Evolutionary conservation across 2,329 filamentous ascomycete species (phyloP).

Genomic region (Microcera coccophila): DNA sequence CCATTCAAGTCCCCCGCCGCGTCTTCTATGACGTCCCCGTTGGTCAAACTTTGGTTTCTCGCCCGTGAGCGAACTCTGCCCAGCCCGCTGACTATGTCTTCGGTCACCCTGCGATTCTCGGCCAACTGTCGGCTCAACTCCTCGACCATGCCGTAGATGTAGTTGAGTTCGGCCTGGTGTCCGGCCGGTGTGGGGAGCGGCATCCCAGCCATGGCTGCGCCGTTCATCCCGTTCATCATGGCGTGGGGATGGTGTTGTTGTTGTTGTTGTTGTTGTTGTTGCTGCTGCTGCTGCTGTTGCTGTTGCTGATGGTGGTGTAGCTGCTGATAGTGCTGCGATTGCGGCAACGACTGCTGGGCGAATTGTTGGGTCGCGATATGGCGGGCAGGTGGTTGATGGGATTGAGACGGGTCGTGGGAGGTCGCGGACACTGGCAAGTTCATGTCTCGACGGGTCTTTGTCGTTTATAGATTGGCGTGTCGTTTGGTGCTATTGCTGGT

Average conservation of each 20-base stretch:
- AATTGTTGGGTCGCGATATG: slow-evolving; percentile 28
- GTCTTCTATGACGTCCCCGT: slow-evolving; percentile 55
- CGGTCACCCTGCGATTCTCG: slow-evolving; percentile 58
- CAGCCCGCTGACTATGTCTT: slow-evolving; percentile 60
- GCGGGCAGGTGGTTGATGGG: slow-evolving; percentile 21
- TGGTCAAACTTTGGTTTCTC: slow-evolving; percentile 48
- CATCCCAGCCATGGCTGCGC: slow-evolving; percentile 45
- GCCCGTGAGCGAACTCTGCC: slow-evolving; percentile 58
- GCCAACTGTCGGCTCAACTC: slow-evolving; percentile 61
- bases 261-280: slow-evolving; percentile 14
- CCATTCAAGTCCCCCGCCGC: slow-evolving; percentile 56
- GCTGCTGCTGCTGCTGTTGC: slow-evolving; percentile 19
- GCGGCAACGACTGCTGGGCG: slow-evolving; percentile 9
- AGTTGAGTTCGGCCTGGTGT: slow-evolving; percentile 64
- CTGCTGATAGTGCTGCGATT: slow-evolving; percentile 17
- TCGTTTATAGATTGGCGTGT: slow-evolving; percentile 18
- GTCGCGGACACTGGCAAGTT: slow-evolving; percentile 33
- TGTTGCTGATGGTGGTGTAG: slow-evolving; percentile 22
- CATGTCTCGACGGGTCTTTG: slow-evolving; percentile 28
- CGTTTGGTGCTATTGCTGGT: neutral
- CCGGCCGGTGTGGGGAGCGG: slow-evolving; percentile 60
- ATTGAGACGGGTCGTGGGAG: slow-evolving; percentile 24
- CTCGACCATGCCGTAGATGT: slow-evolving; percentile 66
- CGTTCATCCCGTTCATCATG: slow-evolving; percentile 50
- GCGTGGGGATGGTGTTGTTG: slow-evolving; percentile 16